A percentile compares a stretch with the other conserved stretches of the same genome.
Evolutionary conservation across 345 rosid species (phyloP).

Genomic region (Pugionium dolabratum): DNA sequence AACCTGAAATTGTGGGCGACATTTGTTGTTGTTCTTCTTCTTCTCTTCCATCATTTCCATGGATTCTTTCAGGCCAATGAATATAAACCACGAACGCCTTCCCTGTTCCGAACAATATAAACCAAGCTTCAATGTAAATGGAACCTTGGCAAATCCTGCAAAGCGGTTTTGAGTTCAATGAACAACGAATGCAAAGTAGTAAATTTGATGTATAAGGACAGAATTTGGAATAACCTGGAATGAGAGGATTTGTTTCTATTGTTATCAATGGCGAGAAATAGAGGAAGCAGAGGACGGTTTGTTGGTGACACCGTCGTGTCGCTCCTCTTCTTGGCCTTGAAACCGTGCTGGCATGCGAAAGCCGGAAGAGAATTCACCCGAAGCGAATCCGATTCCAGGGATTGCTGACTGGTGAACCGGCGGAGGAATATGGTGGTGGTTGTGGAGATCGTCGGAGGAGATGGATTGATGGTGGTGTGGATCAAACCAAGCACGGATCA

Average conservation of each 20-base stretch:
- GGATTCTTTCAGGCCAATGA: slow-evolving; percentile 49
- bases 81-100: slow-evolving; percentile 12
- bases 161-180: slow-evolving; percentile 17
- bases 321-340: slow-evolving; percentile 11
- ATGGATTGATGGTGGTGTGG: slow-evolving; percentile 49
- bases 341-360: no score
- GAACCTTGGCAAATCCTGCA: background rate
- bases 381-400: slow-evolving; percentile 54
- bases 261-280: slow-evolving; percentile 71
- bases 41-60: slow-evolving; percentile 24
- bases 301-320: slow-evolving; percentile 60
- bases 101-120: slow-evolving; percentile 30
- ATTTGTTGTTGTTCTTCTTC: background rate
- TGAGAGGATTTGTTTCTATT: slow-evolving; percentile 13
- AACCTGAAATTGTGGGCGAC: slow-evolving; percentile 30
- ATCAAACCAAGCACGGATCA: slow-evolving; percentile 75
- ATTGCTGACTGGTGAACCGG: slow-evolving; percentile 46
- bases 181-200: background rate
- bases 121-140: slow-evolving; percentile 4
- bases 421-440: slow-evolving; percentile 39
- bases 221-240: slow-evolving; percentile 45
- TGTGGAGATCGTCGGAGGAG: slow-evolving; percentile 15
- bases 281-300: slow-evolving; percentile 90
- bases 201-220: background rate
- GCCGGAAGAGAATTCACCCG: slow-evolving; percentile 27